Conservation (phyloP, 352 stramenopile species). For the Phytophthora cryptogea region DNA sequence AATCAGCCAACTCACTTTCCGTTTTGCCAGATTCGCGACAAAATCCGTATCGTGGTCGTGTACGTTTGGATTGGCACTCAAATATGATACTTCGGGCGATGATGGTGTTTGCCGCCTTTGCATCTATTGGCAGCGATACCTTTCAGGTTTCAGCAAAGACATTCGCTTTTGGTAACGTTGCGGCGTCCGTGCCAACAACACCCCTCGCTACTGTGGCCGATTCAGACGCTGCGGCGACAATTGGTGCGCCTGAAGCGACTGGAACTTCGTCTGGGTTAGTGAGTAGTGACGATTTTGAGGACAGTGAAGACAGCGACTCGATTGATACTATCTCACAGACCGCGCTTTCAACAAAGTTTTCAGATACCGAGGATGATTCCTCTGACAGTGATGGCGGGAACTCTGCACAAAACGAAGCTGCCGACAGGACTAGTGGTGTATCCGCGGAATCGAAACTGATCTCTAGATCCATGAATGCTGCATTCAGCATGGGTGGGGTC, state of each 20-base stretch:
- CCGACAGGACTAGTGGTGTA: background rate
- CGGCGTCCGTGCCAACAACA: background rate
- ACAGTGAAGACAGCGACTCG: slow-evolving; percentile 7
- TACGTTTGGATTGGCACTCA: background rate
- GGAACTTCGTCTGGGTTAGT: background rate
- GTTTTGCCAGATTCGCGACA: slow-evolving; percentile 15
- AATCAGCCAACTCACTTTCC: slow-evolving; percentile 10
- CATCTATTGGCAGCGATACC: background rate
- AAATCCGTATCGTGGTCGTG: background rate
- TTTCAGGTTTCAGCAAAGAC: background rate
- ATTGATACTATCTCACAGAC: background rate
- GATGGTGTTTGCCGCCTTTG: background rate
- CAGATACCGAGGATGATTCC: slow-evolving; percentile 2
- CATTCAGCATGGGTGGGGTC: slow-evolving; percentile 8
- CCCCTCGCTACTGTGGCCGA: background rate
- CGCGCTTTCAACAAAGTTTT: background rate
- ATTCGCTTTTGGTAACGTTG: slow-evolving; percentile 9
- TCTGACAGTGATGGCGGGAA: background rate
- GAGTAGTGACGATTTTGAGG: slow-evolving; percentile 11
- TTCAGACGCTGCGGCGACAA: background rate
- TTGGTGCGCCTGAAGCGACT: slow-evolving; percentile 4
- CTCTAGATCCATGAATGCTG: slow-evolving; percentile 10
- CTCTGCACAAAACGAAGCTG: background rate
- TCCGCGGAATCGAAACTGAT: background rate
- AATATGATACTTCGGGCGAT: slow-evolving; percentile 14